A percentile compares a stretch with the other conserved stretches of the same genome.
Conservation (phyloP, 306 rosid genomes). For the Sesbania bispinosa region DNA sequence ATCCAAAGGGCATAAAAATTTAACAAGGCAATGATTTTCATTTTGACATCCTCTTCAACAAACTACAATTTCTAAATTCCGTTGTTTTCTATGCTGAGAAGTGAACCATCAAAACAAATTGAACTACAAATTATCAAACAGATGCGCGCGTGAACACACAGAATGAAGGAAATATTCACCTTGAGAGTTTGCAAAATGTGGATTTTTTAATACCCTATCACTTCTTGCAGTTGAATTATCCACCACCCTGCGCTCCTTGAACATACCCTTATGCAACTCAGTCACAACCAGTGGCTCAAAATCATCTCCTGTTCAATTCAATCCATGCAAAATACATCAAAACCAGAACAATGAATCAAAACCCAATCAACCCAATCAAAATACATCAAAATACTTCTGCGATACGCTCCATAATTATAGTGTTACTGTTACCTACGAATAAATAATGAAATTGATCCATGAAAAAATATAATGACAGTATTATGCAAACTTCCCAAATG, state of each 20-base stretch:
- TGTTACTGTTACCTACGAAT: neutral
- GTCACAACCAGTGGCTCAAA: constrained; percentile 57
- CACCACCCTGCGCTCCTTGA: constrained; percentile 43
- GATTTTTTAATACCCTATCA: constrained; percentile 21
- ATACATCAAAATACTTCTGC: neutral
- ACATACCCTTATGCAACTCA: constrained; percentile 43
- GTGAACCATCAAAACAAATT: neutral
- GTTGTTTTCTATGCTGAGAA: neutral
- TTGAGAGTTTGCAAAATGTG: constrained; percentile 31
- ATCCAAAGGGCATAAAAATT: neutral
- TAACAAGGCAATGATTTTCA: neutral
- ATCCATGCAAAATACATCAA: neutral
- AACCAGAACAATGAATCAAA: neutral
- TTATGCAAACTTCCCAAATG: too few relatives aligned
- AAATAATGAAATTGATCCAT: too few relatives aligned
- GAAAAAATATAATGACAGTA: too few relatives aligned
- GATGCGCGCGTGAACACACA: neutral
- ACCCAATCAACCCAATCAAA: neutral
- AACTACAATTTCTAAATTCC: neutral
- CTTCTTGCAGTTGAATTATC: constrained; percentile 23
- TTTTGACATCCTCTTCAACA: neutral
- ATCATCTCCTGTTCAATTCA: constrained; percentile 35
- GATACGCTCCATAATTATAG: neutral
- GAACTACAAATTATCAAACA: neutral
- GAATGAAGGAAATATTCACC: constrained; percentile 36